Evolutionary conservation across 257 asterid genomes (phyloP), one percentile per base, ranked within the genome.

Genomic region (Oldenlandia corymbosa): DNA sequence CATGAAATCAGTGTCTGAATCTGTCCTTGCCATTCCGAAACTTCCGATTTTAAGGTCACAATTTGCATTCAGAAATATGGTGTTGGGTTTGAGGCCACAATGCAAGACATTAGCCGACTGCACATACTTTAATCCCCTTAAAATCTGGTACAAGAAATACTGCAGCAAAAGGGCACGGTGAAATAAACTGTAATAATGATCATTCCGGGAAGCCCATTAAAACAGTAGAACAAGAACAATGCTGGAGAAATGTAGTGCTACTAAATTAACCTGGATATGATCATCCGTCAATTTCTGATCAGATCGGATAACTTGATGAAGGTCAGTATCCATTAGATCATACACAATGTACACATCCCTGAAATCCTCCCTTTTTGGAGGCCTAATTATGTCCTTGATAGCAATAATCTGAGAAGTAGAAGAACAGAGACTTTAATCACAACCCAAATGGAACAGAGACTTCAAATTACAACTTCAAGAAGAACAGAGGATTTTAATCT

Each of bases 61-160:
- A 37, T 90, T 90, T 65, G 89, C 88, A 64, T 83, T 89, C 68
- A 89, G 79, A 76, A 89, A 66, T 69, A 89, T 78, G 68, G 86
- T 89, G 78, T 94, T 86, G 39, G 95, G 97, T 70, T 89, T 89
- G 47, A 89, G 88, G 79, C 87, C 97, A 36, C 97, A 84, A 68
- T 89, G 97, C 79, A 89, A 75, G 58, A 89, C 94, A 50, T 89
- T 80, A 36, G 95, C 95, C 13, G 97, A 90, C 78, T 90, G 97
- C 24, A 90, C 83, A n/a, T 90, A 89, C 71, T 78, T 87, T 71
- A 89, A 57, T 68, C 95, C 97, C 65, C 97, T 78, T 62, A 90
- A 72, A 45, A 87, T 80, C 76, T 87, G 97, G 67, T 90, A 90
- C 49, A 90, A 42, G 63, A 90, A 90, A 76, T 90, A 90, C 97